A percentile compares a stretch with the other conserved stretches of the same genome.
Conservation (phyloP, 768 basidiomycete species). For the Chlorophyllum brunneum region DNA sequence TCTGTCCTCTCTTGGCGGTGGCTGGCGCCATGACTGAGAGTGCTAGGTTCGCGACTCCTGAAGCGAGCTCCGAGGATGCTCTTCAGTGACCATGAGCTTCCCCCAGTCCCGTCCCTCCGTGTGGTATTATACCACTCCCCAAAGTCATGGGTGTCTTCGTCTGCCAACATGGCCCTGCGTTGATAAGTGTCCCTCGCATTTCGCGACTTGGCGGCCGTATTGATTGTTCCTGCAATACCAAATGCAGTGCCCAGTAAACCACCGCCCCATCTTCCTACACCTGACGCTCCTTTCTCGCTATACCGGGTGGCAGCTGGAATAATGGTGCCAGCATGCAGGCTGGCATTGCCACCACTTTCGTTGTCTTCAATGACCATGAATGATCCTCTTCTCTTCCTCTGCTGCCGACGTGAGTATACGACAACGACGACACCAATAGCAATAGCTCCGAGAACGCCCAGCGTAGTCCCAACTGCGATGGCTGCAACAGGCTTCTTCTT, state of each 20-base stretch:
- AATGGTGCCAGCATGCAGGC: constrained; percentile 20
- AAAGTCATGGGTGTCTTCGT: constrained; percentile 66
- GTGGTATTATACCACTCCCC: constrained; percentile 33
- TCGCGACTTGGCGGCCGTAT: constrained; percentile 25
- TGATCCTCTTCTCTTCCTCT: constrained; percentile 23
- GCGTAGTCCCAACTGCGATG: constrained; percentile 58
- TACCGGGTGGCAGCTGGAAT: constrained; percentile 25
- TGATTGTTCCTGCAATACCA: constrained; percentile 30
- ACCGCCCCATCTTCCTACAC: constrained; percentile 10
- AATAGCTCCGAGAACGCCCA: constrained; percentile 58
- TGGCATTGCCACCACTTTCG: constrained; percentile 19
- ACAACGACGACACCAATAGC: constrained; percentile 35
- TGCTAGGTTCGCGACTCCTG: constrained; percentile 38
- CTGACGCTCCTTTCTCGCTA: constrained; percentile 13
- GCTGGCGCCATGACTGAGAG: constrained; percentile 22
- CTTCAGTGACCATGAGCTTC: constrained; percentile 53
- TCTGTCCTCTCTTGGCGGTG: constrained; percentile 46
- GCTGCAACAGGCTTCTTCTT: constrained; percentile 28
- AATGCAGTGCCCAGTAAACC: constrained; percentile 18
- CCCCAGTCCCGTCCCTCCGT: constrained; percentile 36
- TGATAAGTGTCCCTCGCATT: constrained; percentile 23
- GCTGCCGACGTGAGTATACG: constrained; percentile 42
- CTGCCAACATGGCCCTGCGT: constrained; percentile 72
- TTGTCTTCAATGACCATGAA: constrained; percentile 22
- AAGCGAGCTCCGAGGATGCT: constrained; percentile 37